Evolutionary conservation across 805 yeast genomes (phyloP).

Genomic region (Metschnikowia gelsemii): DNA sequence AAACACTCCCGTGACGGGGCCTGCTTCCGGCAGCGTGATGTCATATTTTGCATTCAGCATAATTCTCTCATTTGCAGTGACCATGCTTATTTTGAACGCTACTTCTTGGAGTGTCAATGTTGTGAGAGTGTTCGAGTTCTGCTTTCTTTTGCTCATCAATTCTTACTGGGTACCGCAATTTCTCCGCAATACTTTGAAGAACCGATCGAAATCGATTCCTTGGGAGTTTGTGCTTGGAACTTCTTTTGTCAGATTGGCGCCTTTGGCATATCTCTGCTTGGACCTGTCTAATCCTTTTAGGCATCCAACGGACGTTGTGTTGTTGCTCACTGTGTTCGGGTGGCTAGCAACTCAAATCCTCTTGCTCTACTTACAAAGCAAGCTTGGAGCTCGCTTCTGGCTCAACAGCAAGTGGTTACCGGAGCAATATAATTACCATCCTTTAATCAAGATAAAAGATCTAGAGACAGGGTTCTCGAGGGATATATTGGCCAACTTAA

Average conservation of each 20-base stretch:
- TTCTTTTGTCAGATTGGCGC: conserved; percentile 58
- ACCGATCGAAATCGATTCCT: conserved; percentile 58
- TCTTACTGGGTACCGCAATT: conserved; percentile 91
- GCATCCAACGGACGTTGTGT: conserved; percentile 59
- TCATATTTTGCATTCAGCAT: conserved; percentile 30
- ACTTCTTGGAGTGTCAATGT: conserved; percentile 63
- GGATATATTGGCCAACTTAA: conserved; percentile 44
- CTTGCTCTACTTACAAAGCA: conserved; percentile 59
- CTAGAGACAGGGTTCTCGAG: conserved; percentile 56
- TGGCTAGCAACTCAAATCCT: conserved; percentile 66
- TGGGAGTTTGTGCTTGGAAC: conserved; percentile 79
- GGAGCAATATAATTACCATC: conserved; percentile 84
- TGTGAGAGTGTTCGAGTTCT: conserved; percentile 57
- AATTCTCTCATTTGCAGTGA: conserved; percentile 29
- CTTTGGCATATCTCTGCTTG: conserved; percentile 62
- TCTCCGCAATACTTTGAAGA: conserved; percentile 69
- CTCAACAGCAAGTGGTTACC: conserved; percentile 72
- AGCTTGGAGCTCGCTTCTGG: conserved; percentile 80
- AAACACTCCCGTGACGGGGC: conserved; percentile 25
- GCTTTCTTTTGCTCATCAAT: conserved; percentile 50
- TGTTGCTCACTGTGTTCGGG: conserved; percentile 44
- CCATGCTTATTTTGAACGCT: conserved; percentile 53
- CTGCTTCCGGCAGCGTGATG: conserved; percentile 13
- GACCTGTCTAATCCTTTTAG: conserved; percentile 58
- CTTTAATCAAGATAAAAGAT: conserved; percentile 55